Evolutionary conservation across 2,329 filamentous ascomycete species (phyloP).

Genomic region (Cercospora canescens): DNA sequence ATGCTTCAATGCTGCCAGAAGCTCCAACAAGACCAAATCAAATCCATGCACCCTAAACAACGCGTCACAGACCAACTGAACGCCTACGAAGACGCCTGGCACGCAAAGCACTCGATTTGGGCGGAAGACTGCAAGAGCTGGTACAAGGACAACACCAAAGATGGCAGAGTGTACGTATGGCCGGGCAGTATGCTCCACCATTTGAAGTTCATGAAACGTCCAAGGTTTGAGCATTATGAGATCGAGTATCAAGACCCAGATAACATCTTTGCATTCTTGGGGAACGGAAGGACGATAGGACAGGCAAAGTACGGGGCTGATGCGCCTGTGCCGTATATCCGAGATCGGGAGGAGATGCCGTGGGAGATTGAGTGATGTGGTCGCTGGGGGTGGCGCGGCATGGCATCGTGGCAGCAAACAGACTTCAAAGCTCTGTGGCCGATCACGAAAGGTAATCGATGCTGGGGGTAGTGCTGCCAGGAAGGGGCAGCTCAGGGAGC

Average conservation of each 20-base stretch:
- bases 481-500: too few relatives aligned
- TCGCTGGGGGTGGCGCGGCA: background rate
- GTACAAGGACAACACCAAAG: slow-evolving; percentile 31
- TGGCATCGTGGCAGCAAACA: too few relatives aligned
- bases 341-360: slow-evolving; percentile 15
- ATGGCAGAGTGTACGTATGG: slow-evolving; percentile 38
- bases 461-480: too few relatives aligned
- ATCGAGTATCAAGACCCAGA: slow-evolving; percentile 43
- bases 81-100: slow-evolving; percentile 28
- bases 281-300: slow-evolving; percentile 46
- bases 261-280: slow-evolving; percentile 50
- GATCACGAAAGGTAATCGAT: too few relatives aligned
- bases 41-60: slow-evolving; percentile 26
- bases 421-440: too few relatives aligned
- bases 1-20: slow-evolving; percentile 29
- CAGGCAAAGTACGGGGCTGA: slow-evolving; percentile 25
- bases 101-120: slow-evolving; percentile 26
- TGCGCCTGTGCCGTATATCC: slow-evolving; percentile 23
- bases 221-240: slow-evolving; percentile 51
- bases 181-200: slow-evolving; percentile 28
- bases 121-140: slow-evolving; percentile 25
- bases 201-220: slow-evolving; percentile 34
- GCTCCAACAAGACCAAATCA: slow-evolving; percentile 31
- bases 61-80: slow-evolving; percentile 27
- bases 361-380: slow-evolving; percentile 22